A percentile compares a stretch with the other conserved stretches of the same genome.
Conservation (phyloP, 2,329 filamentous ascomycete genomes). For the Teratosphaeria zuluensis region DNA sequence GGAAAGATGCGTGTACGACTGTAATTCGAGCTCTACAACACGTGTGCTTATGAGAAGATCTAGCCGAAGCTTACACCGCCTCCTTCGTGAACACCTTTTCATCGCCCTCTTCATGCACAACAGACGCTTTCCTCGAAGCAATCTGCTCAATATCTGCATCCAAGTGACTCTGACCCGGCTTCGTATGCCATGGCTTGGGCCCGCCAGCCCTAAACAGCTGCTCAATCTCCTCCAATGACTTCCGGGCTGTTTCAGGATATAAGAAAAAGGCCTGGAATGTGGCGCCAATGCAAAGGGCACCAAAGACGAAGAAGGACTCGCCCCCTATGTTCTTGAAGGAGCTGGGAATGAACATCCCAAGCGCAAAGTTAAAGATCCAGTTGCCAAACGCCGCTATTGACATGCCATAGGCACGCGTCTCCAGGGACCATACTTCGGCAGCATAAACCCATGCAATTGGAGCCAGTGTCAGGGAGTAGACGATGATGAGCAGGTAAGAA, state of each 20-base stretch:
- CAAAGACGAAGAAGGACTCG: slow-evolving; percentile 44
- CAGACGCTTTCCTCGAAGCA: background rate
- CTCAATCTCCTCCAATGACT: slow-evolving; percentile 32
- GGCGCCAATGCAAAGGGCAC: slow-evolving; percentile 36
- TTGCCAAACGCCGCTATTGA: slow-evolving; percentile 46
- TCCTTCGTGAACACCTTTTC: background rate
- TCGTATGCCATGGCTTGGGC: slow-evolving; percentile 29
- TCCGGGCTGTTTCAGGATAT: slow-evolving; percentile 32
- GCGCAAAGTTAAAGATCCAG: slow-evolving; percentile 22
- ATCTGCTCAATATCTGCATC: slow-evolving; percentile 12
- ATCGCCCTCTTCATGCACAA: background rate
- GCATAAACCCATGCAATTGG: slow-evolving; percentile 58
- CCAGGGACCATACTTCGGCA: slow-evolving; percentile 53
- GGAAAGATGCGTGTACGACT: no score
- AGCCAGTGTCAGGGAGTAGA: slow-evolving; percentile 55
- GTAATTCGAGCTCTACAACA: no score
- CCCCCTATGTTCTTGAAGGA: slow-evolving; percentile 50
- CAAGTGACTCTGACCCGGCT: slow-evolving; percentile 25
- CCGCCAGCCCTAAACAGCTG: slow-evolving; percentile 27
- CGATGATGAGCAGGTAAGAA: slow-evolving; percentile 53
- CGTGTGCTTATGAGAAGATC: background rate
- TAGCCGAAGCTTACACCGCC: background rate
- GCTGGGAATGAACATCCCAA: slow-evolving; percentile 30
- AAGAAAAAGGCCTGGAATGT: slow-evolving; percentile 38
- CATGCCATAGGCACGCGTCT: slow-evolving; percentile 52